Base-by-base conservation (phyloP, 305 asterid species). In the Fraxinus dipetala region DNA sequence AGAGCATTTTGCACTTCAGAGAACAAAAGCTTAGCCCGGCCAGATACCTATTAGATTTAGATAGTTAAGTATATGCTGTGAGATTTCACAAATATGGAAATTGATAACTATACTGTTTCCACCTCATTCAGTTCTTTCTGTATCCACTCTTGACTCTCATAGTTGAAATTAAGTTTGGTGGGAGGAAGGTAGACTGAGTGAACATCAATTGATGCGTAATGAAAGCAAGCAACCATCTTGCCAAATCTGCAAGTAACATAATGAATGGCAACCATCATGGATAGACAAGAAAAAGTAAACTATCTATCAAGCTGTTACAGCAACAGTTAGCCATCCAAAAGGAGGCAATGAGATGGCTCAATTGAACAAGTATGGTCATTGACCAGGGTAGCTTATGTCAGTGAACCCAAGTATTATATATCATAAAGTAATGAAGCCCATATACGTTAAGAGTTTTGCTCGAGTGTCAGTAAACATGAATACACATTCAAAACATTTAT, bases 201-300 rank as follows among this genome's bases (percentile, higher is more conserved):
- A 86, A 96, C 99, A 87, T 94, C 95, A 85, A 96, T 96, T n/a
- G 99, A 91, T 32, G 98, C 99, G 85, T 96, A 96, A 75, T 96
- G 95, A 84, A 96, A 96, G 91, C 99, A 96, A 88, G 99, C 99
- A 86, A 96, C 99, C 98, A 92, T 94, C 83, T 91, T 91, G 45
- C 98, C 99, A 35, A 90, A 94, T 85, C 99, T 96, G 91, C 89
- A 88, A 59, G 74, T 75, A 85, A 82, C 40, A 78, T 24, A 82
- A 85, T 54, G 65, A 80, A 86, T 67, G 36, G 74, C 36, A 67
- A 67, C 74, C 74, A 67, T 67, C 36, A 67, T 67, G 74, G 74
- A 67, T 67, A 11, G 35, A 67, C 48, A 22, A 78, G 78, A 34
- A 48, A 59, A 45, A 20, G 31, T 70, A 59, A 78, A 28, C 77